Evolutionary conservation across 2,329 filamentous ascomycete genomes (phyloP), one percentile per base, ranked within the genome.

Genomic region (Exserohilum turcica): DNA sequence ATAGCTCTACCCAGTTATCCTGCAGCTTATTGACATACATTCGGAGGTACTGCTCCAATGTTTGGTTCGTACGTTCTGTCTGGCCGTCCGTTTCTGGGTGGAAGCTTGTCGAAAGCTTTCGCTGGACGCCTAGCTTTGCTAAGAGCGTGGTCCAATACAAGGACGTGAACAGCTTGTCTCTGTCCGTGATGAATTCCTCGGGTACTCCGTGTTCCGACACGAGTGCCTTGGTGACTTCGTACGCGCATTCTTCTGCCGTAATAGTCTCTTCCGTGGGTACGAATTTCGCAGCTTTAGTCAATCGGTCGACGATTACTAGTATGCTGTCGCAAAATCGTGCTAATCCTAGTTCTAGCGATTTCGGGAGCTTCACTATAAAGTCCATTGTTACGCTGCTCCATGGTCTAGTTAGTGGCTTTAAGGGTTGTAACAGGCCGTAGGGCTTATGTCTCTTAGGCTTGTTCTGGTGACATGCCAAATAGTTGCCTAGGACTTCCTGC

Each of bases 281-380:
- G 15, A 45, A 45, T 6, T 43, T 43, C 16, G 15, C n/a, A 32
- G 3, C 40, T 10, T 43, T 43, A 43, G 40, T 43, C 32, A 43
- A 33, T 40, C n/a, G 7, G 15, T 15, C 3, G 1, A 40, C 5
- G 8, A 40, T 40, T 40, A 40, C 37, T 40, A 40, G 21, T 5
- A 43, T 18, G 4, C 5, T 32, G 21, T 43, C 12, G 6, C 9
- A 43, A 32, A 43, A 27, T 18, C 12, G 18, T 18, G 8, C n/a
- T 18, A 21, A 33, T 21, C 1, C 31, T 32, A 13, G 40, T 43
- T 43, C 40, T 43, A 33, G 15, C 6, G 6, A 43, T 19, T 33
- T 32, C 16, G 16, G 13, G n/a, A 43, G 40, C 40, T 43, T 43
- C 16, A 43, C 40, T 24, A 39, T 39, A 27, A 39, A 39, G 19